Evolutionary conservation across 2,329 filamentous ascomycete species (phyloP), one percentile per base, ranked within the genome.

Genomic region (Davidsoniella eucalypti): DNA sequence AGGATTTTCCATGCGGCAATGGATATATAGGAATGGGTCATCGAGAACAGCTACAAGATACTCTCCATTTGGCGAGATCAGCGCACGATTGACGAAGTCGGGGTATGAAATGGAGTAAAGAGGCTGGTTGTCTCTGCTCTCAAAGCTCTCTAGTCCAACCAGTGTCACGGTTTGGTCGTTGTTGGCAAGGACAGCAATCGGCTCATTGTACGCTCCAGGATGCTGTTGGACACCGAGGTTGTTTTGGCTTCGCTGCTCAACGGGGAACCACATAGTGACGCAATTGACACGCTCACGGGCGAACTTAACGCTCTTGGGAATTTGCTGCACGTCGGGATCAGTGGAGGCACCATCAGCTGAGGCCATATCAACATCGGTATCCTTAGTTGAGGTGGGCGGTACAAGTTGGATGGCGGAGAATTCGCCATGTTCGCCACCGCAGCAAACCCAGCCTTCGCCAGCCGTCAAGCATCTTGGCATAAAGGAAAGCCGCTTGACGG

Each of bases 121-220:
- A 36, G 82, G 70, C 53, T 83, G 71, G 12, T 64, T 63, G 44
- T 63, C 63, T 14, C 67, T 63, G 33, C 58, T 58, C 3, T 66
- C 64, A 47, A 78, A 75, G 48, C 81, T 76, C 25, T 75, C 70
- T 17, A 96, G 69, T 45, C 81, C 83, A 60, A 93, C 86, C n/a
- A 95, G 67, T 25, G 82, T 82, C 51, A 96, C 84, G 1, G 84
- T 87, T 61, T 80, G 82, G 66, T 96, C 92, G 61, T 98, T 98
- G 66, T 95, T 95, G 43, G 84, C 78, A 58, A 95, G 67, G 43
- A 85, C 73, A 47, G 80, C 84, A n/a, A 88, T 71, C 1, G 72
- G 67, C 16, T 67, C 63, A 14, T 59, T 57, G 59, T 80, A 76
- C 43, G 69, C 66, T 14, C 61, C 64, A 10, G 26, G 37, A 40